phyloP scores from a whole-genome alignment of 2,329 filamentous ascomycete species.

The Botryosphaeria dothidea region DNA sequence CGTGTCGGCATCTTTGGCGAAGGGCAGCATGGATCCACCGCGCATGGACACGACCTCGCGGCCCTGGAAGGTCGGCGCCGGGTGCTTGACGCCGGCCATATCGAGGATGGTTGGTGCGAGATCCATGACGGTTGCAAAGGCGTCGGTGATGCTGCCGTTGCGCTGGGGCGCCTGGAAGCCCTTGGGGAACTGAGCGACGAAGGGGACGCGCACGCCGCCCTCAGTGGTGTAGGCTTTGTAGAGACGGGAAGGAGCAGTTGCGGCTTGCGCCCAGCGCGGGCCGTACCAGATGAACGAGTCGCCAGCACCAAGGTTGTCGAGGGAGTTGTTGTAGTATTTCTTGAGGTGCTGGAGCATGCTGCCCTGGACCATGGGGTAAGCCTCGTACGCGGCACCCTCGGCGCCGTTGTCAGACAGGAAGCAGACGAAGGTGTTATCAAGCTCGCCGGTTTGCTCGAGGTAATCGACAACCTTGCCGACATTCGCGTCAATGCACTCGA shows the following conservation, averaged over 20 bases:
- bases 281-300: constrained; percentile 64
- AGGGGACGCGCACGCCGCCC: constrained; percentile 56
- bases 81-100: constrained; percentile 53
- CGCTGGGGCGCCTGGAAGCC: constrained; percentile 20
- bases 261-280: constrained; percentile 56
- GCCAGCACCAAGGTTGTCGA: constrained; percentile 60
- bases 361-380: constrained; percentile 58
- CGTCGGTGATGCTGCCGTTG: constrained; percentile 46
- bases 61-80: constrained; percentile 54
- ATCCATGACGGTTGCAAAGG: constrained; percentile 52
- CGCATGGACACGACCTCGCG: constrained; percentile 55
- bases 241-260: constrained; percentile 51
- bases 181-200: constrained; percentile 43
- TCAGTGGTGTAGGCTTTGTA: constrained; percentile 51
- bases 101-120: constrained; percentile 47
- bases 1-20: constrained; percentile 36
- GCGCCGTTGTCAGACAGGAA: constrained; percentile 67
- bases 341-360: constrained; percentile 56
- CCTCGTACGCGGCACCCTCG: constrained; percentile 60
- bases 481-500: constrained; percentile 62
- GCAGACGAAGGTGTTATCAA: constrained; percentile 64
- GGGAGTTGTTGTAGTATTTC: constrained; percentile 59
- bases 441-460: constrained; percentile 56
- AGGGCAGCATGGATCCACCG: constrained; percentile 49
- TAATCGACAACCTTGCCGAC: constrained; percentile 61